These are phyloP conservation scores for Sclerotinia trifoliorum DNA, from an alignment of 2,329 filamentous ascomycete species.

Conservation along the genomic window DNA sequence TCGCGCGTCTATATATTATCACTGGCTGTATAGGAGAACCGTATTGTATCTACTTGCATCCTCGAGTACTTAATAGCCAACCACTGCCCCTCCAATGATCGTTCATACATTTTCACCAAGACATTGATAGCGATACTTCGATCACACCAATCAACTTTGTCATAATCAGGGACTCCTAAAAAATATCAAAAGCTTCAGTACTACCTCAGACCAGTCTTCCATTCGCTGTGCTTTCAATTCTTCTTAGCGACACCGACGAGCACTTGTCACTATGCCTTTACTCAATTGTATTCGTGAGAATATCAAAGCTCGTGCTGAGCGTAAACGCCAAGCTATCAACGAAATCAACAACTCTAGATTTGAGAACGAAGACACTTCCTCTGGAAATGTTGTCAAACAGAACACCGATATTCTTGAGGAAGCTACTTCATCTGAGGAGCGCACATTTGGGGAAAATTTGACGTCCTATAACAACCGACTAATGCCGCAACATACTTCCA, in stretches of 20 bases:
- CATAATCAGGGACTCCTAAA: neutral
- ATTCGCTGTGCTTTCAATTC: no score
- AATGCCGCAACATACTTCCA: neutral
- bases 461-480: neutral
- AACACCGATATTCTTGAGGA: accelerated
- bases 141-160: neutral
- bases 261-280: neutral
- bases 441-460: neutral
- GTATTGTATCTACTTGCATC: neutral
- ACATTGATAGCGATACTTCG: neutral
- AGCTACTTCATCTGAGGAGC: accelerated
- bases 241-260: neutral
- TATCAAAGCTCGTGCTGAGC: neutral
- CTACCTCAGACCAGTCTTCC: neutral
- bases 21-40: neutral
- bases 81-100: neutral
- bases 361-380: neutral
- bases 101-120: neutral
- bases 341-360: neutral
- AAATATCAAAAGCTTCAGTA: neutral
- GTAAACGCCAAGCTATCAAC: neutral
- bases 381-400: neutral
- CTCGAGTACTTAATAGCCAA: neutral
- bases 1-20: no score
- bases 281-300: neutral